phyloP scores from a whole-genome alignment of 2,329 filamentous ascomycete genomes.

The Sporothrix euskadiensis region DNA sequence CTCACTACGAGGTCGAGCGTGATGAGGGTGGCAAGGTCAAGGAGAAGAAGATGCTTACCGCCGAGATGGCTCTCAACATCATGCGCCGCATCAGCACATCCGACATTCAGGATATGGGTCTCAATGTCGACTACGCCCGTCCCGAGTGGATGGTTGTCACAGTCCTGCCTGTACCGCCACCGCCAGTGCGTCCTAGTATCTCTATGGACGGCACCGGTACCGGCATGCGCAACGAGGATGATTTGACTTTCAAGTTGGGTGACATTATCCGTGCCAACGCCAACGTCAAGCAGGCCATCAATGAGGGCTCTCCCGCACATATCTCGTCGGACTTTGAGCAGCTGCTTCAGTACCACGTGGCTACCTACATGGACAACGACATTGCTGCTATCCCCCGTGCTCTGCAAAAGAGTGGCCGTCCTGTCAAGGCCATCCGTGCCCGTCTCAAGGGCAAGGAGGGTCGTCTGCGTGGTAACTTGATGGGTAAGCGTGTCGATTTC shows the following conservation, averaged over 20 bases:
- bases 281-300: constrained; percentile 86
- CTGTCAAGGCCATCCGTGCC: constrained; percentile 93
- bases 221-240: constrained; percentile 93
- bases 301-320: constrained; percentile 88
- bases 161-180: constrained; percentile 90
- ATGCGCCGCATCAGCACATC: constrained; percentile 81
- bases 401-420: constrained; percentile 93
- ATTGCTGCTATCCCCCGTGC: constrained; percentile 94
- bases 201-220: constrained; percentile 93
- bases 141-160: constrained; percentile 99
- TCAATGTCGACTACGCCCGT: constrained; percentile 92
- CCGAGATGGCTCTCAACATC: constrained; percentile 80
- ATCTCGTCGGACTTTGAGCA: constrained; percentile 89
- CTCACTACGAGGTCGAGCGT: constrained; percentile 70
- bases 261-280: constrained; percentile 98
- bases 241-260: constrained; percentile 98
- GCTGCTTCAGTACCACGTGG: constrained; percentile 94
- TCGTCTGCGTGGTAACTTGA: constrained; percentile 94
- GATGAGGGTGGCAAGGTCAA: constrained; percentile 73
- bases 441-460: constrained; percentile 99
- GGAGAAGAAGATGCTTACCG: constrained; percentile 80
- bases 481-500: constrained; percentile 99
- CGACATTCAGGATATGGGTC: constrained; percentile 81
- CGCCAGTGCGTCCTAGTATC: constrained; percentile 93
- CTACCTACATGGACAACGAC: constrained; percentile 99